phyloP scores from a whole-genome alignment of 331 rosid genomes.

The Malus hybrid region DNA sequence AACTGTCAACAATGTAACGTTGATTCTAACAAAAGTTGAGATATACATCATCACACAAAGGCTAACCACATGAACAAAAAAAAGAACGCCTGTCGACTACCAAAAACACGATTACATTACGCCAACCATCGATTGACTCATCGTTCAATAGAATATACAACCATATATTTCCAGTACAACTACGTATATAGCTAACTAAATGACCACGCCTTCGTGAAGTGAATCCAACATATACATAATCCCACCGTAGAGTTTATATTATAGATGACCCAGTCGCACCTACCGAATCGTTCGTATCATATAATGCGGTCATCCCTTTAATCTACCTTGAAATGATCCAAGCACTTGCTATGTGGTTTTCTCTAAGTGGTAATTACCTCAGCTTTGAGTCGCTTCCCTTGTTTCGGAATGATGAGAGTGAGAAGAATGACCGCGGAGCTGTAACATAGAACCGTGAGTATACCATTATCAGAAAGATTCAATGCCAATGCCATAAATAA shows the following conservation, averaged over 20 bases:
- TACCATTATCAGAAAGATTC: conserved; percentile 7
- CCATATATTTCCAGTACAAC: conserved; percentile 57
- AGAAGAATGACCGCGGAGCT: conserved; percentile 96
- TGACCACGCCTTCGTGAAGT: conserved; percentile 30
- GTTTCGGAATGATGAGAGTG: conserved; percentile 91
- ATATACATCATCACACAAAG: conserved; percentile 38
- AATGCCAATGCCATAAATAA: conserved; percentile 4
- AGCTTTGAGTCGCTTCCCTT: conserved; percentile 87
- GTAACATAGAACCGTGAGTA: conserved; percentile 28
- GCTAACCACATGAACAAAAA: conserved; percentile 19
- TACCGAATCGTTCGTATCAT: conserved; percentile 35
- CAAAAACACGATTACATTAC: conserved; percentile 64
- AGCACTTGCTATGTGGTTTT: conserved; percentile 19
- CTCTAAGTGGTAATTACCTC: conserved; percentile 37
- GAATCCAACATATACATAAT: conserved; percentile 59
- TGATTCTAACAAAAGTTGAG: conserved; percentile 36
- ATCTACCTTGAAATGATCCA: conserved; percentile 39
- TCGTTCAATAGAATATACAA: conserved; percentile 51
- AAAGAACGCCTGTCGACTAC: conserved; percentile 61
- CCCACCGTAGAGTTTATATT: conserved; percentile 41
- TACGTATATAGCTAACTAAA: conserved; percentile 47
- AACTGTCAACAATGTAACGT: conserved; percentile 32
- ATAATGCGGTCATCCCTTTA: conserved; percentile 35
- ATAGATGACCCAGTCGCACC: conserved; percentile 39
- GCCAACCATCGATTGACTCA: conserved; percentile 34